Evolutionary conservation across 306 rosid species (phyloP), one percentile per base, ranked within the genome.

Genomic region (Corylus americana): DNA sequence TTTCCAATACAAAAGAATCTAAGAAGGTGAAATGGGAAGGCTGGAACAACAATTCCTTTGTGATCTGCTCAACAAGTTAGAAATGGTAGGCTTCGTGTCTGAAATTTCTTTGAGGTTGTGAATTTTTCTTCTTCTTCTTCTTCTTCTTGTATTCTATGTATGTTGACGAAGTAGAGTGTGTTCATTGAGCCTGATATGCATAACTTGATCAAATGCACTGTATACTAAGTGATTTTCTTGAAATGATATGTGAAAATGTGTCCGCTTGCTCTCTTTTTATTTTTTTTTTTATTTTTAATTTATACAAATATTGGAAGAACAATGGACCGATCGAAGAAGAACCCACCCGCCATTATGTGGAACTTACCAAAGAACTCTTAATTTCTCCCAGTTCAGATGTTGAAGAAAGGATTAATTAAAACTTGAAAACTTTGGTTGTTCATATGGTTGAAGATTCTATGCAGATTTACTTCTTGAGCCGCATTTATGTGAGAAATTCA

Each of bases 1-100:
- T 69, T 76, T 80, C 70, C 53, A 31, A 12, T 11, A 75, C 50
- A 35, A 35, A 27, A 42, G 74, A 55, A 37, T 71, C n/a, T 57
- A 67, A 3, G 47, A 54, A 44, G 79, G 53, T 62, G 85, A 87
- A 71, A 79, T 71, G 71, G 79, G 81, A 79, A 79, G 39, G 78
- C 61, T 42, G 31, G 79, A 71, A 54, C 53, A 71, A 54, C 53
- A 70, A 31, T 79, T 50, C 70, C 73, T 63, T 55, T 67, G 29
- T 75, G 64, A 75, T 67, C 57, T 61, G 54, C 8, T 76, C 61
- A 59, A 51, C 74, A 75, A 64, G 55, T 74, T 77, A 55, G 73
- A 73, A 74, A 75, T 83, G 86, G 82, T 87, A 84, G 80, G 82
- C 73, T 73, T 81, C 76, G 74, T n/a, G 72, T 68, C 55, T 85